Conservation (phyloP, 2,329 filamentous ascomycete species). For the Didymosphaeria variabile region DNA sequence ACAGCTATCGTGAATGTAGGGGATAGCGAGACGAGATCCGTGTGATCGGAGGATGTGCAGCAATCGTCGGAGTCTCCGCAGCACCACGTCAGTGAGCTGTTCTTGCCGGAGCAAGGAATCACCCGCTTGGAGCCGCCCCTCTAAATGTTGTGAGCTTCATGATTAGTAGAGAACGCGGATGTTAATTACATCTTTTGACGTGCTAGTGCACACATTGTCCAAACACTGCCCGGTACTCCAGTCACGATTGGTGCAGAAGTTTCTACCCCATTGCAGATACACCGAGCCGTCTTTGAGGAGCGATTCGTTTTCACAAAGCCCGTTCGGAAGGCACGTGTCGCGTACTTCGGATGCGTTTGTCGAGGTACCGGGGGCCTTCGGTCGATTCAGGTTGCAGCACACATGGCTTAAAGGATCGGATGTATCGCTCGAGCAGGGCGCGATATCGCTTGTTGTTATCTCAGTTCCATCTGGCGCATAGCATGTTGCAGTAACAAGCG, state of each 20-base stretch:
- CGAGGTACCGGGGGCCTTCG: constrained; percentile 13
- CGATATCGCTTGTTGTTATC: not conserved
- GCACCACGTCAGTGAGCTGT: constrained; percentile 4
- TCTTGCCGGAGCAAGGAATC: constrained; percentile 3
- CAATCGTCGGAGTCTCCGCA: constrained; percentile 2
- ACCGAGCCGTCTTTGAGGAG: not conserved
- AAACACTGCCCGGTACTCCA: constrained; percentile 7
- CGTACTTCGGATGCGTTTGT: not conserved
- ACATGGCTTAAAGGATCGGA: constrained; percentile 11
- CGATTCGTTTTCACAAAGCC: constrained; percentile 4
- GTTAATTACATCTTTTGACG: not conserved
- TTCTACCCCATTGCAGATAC: constrained; percentile 4
- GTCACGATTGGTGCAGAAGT: not conserved
- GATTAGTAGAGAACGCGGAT: not conserved
- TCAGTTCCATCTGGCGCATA: constrained; percentile 2
- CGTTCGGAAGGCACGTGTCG: constrained; percentile 17
- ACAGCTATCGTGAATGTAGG: not conserved
- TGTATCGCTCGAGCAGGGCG: constrained; percentile 15
- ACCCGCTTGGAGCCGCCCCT: not conserved
- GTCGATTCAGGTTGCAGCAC: constrained; percentile 17
- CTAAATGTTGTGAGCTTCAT: not conserved
- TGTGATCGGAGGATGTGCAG: constrained; percentile 3
- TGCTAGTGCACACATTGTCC: not conserved
- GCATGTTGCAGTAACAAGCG: not conserved
- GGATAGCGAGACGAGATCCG: not conserved